Base-by-base conservation (phyloP, 106 monocot species). In the Gastrodia elata region DNA sequence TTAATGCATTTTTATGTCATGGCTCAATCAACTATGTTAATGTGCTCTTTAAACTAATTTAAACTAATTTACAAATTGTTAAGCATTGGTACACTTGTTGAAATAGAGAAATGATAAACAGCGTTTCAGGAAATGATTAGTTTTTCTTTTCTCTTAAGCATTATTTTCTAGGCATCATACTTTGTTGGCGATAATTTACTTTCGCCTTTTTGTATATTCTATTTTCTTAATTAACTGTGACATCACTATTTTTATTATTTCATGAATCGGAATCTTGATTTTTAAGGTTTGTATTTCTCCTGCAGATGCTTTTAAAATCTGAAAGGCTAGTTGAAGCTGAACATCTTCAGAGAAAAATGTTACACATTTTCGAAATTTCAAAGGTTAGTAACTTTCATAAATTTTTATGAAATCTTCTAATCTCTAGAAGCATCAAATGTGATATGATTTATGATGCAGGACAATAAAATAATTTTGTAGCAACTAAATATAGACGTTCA, bases 361-460 rank as follows among this genome's bases (percentile, higher is more conserved):
- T 98, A 79, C 93, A 98, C 34, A 58, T 75, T 16, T 73, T 89
- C 43, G 93, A 98, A 77, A 77, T 98, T 76, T 88, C 86, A 80
- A 92, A 93, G 96, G 96, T 92, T 67, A 68, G 59, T 26, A 0
- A 68, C 11, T 74, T 36, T 41, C 26, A 35, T 73, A 28, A 4
- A 52, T 38, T 39, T 61, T 74, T 65, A 46, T 61, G 39, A 56
- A 26, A 73, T 30, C 38, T 25, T 16, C 46, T 10, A 68, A 70
- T 49, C 3, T n/a, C 16, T 36, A 38, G 68, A 52, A 22, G 18
- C 68, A 67, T 34, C 36, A 33, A 26, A 15, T 43, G 9, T 44
- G 44, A 52, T 52, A n/a, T n/a, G n/a, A n/a, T n/a, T n/a, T n/a
- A n/a, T n/a, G n/a, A n/a, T n/a, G n/a, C n/a, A n/a, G n/a, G n/a